Base-by-base conservation (phyloP, 768 basidiomycete genomes). In the Serendipita sp. region DNA sequence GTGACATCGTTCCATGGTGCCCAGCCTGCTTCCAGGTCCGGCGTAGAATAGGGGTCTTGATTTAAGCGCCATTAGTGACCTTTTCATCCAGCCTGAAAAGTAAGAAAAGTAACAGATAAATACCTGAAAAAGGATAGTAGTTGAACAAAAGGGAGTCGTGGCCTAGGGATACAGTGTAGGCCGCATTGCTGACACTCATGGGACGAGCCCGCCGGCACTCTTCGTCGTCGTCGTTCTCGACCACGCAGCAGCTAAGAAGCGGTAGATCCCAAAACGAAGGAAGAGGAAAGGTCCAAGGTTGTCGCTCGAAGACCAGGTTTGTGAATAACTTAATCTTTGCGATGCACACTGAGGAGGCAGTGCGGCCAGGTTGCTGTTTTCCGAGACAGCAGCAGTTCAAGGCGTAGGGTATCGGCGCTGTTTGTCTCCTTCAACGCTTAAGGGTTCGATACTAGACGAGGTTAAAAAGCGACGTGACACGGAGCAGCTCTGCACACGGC, bases 11-110 rank as follows among this genome's bases (percentile, higher is more conserved):
- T 54, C 52, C 52, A 81, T 16, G 86, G 81, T 70, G 83, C 83
- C 89, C 89, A 91, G 70, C 86, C 86, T 32, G 76, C 77, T 18
- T 72, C 69, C 46, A 82, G 69, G 68, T 83, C 76, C 1, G 80
- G 73, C 60, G 78, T 72, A 34, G 58, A 65, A 45, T 11, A 54
- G 11, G 52, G 52, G 52, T 54, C 52, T 54, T 18, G 18, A 46
- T 13, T 13, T 46, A 13, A 11, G 10, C 52, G 52, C 23, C 52
- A 54, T n/a, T 13, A 13, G 23, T 23, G 23, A 23, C 23, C 23
- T 23, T 23, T 23, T 23, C 23, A 23, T 23, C 23, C 23, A 23
- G 23, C 23, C 23, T 23, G 23, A 23, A 30, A 32, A 54, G 52
- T 54, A 11, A 28, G 30, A 54, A 28, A 54, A 54, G 16, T 11